Percentiles rank a stretch among this genome's conserved stretches.
Conservation (phyloP, 805 yeast species). For the Candida ulmi region DNA sequence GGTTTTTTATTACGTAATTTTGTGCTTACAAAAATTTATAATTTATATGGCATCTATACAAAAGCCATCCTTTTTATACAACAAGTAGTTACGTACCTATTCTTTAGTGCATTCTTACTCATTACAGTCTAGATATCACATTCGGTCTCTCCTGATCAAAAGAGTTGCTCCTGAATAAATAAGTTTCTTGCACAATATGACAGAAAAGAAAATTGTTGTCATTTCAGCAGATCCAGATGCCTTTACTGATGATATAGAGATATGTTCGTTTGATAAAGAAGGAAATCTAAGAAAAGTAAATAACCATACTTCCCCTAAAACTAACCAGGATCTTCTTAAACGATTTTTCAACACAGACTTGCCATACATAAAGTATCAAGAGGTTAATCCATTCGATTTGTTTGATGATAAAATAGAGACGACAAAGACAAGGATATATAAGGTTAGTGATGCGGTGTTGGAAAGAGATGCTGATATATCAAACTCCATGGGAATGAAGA, state of each 20-base stretch:
- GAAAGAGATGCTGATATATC: slow-evolving; percentile 19
- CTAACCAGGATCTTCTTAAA: neutral
- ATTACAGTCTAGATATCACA: too few species aligned
- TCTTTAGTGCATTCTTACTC: too few species aligned
- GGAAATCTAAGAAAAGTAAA: slow-evolving; percentile 8
- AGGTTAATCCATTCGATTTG: slow-evolving; percentile 15
- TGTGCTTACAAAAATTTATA: neutral
- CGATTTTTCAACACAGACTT: slow-evolving; percentile 14
- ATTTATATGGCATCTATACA: neutral
- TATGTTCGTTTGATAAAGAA: slow-evolving; percentile 5
- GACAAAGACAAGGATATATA: slow-evolving; percentile 7
- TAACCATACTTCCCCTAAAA: neutral
- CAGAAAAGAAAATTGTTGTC: slow-evolving; percentile 9
- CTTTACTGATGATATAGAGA: slow-evolving; percentile 5
- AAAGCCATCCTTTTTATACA: too few species aligned
- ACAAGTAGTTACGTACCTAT: too few species aligned
- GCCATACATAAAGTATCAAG: slow-evolving; percentile 19
- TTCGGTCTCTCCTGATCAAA: too few species aligned
- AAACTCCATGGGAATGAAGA: slow-evolving; percentile 16
- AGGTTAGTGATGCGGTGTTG: slow-evolving; percentile 12
- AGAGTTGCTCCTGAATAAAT: too few species aligned
- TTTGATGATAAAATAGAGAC: slow-evolving; percentile 8
- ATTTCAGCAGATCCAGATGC: slow-evolving; percentile 6
- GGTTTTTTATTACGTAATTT: too few species aligned
- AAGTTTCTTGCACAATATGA: neutral